Evolutionary conservation across 164 flowering plant species (phyloP).

Genomic region (Stephania cephalantha): DNA sequence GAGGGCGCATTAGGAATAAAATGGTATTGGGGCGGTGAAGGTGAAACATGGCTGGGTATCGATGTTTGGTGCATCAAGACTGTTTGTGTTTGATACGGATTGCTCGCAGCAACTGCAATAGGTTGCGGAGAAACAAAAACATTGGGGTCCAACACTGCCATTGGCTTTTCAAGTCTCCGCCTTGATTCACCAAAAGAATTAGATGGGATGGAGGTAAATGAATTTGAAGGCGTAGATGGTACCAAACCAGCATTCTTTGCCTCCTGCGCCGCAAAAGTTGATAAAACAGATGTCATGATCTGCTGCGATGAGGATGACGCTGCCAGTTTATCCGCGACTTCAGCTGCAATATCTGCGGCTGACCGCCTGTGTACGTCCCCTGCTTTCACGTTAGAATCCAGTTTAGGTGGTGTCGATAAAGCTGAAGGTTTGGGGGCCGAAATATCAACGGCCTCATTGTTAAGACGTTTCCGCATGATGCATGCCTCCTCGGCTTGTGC

Average conservation of each 20-base stretch:
- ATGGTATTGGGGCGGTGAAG: conserved; percentile 56
- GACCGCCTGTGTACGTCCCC: conserved; percentile 46
- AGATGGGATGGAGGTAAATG: conserved; percentile 26
- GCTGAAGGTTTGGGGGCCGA: conserved; percentile 31
- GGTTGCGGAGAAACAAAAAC: conserved; percentile 30
- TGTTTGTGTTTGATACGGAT: conserved; percentile 56
- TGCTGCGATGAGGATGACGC: conserved; percentile 82
- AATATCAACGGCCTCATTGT: conserved; percentile 41
- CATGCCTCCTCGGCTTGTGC: conserved; percentile 67
- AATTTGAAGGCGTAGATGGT: conserved; percentile 27
- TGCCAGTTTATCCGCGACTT: conserved; percentile 87
- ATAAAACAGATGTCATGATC: conserved; percentile 88
- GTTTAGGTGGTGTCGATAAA: conserved; percentile 15
- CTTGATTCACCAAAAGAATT: conserved; percentile 21
- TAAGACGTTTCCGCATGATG: conserved; percentile 55
- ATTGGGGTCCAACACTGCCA: conserved; percentile 40
- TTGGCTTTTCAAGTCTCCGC: conserved; percentile 35
- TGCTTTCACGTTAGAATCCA: conserved; percentile 28
- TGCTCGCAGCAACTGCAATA: conserved; percentile 26
- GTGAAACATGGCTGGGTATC: conserved; percentile 37
- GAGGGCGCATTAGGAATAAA: conserved; percentile 37
- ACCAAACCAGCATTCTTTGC: conserved; percentile 58
- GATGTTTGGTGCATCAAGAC: conserved; percentile 39
- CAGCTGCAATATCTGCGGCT: conserved; percentile 86
- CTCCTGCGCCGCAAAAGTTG: conserved; percentile 85